Base-by-base conservation (phyloP, 1,284 basidiomycete genomes). In the Singerocomus inundabilis region DNA sequence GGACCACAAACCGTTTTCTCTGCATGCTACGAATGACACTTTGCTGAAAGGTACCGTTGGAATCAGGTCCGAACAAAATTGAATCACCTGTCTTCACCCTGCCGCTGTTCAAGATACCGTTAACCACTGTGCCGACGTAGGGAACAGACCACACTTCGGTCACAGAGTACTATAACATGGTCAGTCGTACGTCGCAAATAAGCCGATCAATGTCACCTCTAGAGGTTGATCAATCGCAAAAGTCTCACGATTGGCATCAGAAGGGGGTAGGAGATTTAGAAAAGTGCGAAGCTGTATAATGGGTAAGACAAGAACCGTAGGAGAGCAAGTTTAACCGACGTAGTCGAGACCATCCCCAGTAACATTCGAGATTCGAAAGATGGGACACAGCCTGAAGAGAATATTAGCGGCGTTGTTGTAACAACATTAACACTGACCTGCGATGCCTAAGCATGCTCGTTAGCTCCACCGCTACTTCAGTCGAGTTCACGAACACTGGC, bases 351-450 rank as follows among this genome's bases (percentile, higher is more conserved):
- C 93, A 57, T 89, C 82, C 16, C 97, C 97, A 1, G 93, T 96
- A 9, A 98, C 94, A 64, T 98, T 99, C 10, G 93, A 97, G 28
- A 97, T 76, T 66, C 89, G 85, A 72, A 98, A 98, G 54, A 97
- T 88, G 1, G 95, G 95, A 63, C 93, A 96, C 62, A 97, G 69
- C 63, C 91, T 92, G 41, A 36, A 40, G 44, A 32, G 5, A 35
- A 37, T 7, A 28, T 69, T 28, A 66, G 51, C 16, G 6, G 46
- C 25, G 18, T 9, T 36, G n/a, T 10, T 9, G 2, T 5, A 24
- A 40, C n/a, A 37, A 32, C 7, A 16, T 4, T 32, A 35, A n/a
- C 30, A 49, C 59, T 52, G 9, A 67, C 68, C 53, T 70, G 53
- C 56, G 55, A 44, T 55, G 53, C n/a, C 50, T 53, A 57, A 93